These are phyloP conservation scores for Gamsiella multidivaricata DNA, from an alignment of 192 early-diverging fungal species.

Conservation along the genomic window DNA sequence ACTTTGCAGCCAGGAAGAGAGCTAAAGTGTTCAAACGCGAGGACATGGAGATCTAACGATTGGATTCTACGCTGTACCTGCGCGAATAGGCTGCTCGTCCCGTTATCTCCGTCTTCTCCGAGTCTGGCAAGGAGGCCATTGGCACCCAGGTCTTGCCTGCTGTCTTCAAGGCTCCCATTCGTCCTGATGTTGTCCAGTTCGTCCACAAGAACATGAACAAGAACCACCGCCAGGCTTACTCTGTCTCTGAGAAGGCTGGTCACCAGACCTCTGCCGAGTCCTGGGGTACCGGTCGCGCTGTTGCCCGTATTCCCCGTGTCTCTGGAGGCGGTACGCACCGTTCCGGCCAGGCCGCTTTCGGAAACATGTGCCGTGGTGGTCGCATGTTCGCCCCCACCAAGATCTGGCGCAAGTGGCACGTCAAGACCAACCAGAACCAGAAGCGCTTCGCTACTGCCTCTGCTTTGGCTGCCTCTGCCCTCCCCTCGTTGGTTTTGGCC, in stretches of 20 bases:
- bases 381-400: conserved; percentile 99
- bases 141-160: conserved; percentile 86
- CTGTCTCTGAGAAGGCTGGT: conserved; percentile 95
- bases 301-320: conserved; percentile 99
- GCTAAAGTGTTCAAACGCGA: too few relatives aligned
- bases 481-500: conserved; percentile 91
- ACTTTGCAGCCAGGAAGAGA: too few relatives aligned
- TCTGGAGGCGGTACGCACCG: conserved; percentile 95
- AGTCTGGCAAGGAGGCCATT: conserved; percentile 76
- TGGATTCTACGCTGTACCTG: background rate
- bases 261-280: conserved; percentile 98
- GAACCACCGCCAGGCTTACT: conserved; percentile 98
- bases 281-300: conserved; percentile 98
- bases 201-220: conserved; percentile 99
- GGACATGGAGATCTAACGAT: conserved; percentile 8
- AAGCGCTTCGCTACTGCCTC: conserved; percentile 97
- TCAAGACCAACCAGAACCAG: conserved; percentile 99
- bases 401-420: conserved; percentile 99
- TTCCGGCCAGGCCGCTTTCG: conserved; percentile 97
- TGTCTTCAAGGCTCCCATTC: conserved; percentile 97
- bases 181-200: conserved; percentile 94
- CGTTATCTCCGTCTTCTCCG: conserved; percentile 90
- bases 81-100: conserved; percentile 75
- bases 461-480: conserved; percentile 94
- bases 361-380: conserved; percentile 99